A percentile compares a stretch with the other conserved stretches of the same genome.
Evolutionary conservation across 2,329 filamentous ascomycete species (phyloP).

Genomic region (Fusarium kyushuense): DNA sequence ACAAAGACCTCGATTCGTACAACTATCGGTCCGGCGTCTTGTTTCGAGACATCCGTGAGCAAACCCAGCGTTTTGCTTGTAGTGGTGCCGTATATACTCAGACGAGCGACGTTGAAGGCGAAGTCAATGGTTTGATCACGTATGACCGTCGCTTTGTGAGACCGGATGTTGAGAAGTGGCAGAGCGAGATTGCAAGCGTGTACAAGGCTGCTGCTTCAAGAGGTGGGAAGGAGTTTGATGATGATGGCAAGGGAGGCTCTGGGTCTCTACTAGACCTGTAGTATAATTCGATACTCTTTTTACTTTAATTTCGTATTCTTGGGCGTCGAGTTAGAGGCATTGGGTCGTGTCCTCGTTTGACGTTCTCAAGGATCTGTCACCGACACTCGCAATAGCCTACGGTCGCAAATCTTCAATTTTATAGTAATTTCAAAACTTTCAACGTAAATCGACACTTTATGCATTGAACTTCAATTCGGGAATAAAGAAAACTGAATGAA

Average conservation of each 20-base stretch:
- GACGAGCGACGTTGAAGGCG: conserved; percentile 79
- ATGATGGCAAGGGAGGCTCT: not conserved
- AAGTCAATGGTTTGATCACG: conserved; percentile 78
- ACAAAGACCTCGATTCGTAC: conserved; percentile 68
- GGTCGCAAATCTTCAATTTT: not conserved
- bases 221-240: conserved; percentile 18
- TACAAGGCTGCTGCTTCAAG: conserved; percentile 65
- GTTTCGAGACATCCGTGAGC: conserved; percentile 70
- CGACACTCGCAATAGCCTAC: not conserved
- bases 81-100: conserved; percentile 79
- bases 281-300: not conserved
- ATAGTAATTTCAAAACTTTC: rapidly evolving
- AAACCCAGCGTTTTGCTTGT: conserved; percentile 71
- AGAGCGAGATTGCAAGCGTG: conserved; percentile 67
- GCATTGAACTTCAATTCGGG: rapidly evolving
- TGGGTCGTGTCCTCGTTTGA: not conserved
- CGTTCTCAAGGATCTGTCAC: not conserved
- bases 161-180: conserved; percentile 69
- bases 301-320: not conserved
- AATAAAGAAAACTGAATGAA: not conserved
- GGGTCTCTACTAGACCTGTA: conserved; percentile 21
- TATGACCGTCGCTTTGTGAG: conserved; percentile 74
- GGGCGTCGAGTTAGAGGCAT: rapidly evolving
- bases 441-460: not conserved
- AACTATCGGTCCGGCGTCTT: conserved; percentile 74